Evolutionary conservation across 2,329 filamentous ascomycete species (phyloP).

Genomic region (Fusarium pininemorale): DNA sequence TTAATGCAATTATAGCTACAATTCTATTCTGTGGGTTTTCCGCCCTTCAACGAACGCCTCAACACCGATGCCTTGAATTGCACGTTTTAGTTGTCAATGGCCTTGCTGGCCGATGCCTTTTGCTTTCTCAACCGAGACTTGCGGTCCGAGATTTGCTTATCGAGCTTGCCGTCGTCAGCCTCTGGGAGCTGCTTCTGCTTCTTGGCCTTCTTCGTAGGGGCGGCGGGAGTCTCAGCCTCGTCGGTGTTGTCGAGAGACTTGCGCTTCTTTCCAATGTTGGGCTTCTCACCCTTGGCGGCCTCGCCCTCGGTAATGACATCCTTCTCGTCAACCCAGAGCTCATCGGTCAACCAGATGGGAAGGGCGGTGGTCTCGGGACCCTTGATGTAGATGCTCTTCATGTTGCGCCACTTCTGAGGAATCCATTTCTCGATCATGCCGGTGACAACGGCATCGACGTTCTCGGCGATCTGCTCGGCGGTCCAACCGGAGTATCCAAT

Average conservation of each 20-base stretch:
- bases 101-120: conserved; percentile 65
- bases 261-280: conserved; percentile 73
- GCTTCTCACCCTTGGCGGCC: conserved; percentile 57
- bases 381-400: conserved; percentile 89
- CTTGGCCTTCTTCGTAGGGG: conserved; percentile 51
- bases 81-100: conserved; percentile 53
- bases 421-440: conserved; percentile 81
- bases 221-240: conserved; percentile 55
- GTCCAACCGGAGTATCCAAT: conserved; percentile 81
- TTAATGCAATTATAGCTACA: conserved; percentile 32
- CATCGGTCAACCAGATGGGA: conserved; percentile 93
- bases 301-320: conserved; percentile 74
- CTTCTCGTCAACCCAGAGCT: conserved; percentile 85
- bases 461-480: conserved; percentile 79
- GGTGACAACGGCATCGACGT: conserved; percentile 76
- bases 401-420: conserved; percentile 86
- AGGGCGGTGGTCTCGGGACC: conserved; percentile 86
- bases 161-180: conserved; percentile 61
- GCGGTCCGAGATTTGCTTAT: conserved; percentile 68
- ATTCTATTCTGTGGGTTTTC: conserved; percentile 38
- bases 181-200: conserved; percentile 50
- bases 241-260: conserved; percentile 58
- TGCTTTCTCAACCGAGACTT: conserved; percentile 68
- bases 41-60: conserved; percentile 46
- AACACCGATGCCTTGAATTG: conserved; percentile 47